Evolutionary conservation across 768 basidiomycete genomes (phyloP).

Genomic region (Lactifluus pinguis): DNA sequence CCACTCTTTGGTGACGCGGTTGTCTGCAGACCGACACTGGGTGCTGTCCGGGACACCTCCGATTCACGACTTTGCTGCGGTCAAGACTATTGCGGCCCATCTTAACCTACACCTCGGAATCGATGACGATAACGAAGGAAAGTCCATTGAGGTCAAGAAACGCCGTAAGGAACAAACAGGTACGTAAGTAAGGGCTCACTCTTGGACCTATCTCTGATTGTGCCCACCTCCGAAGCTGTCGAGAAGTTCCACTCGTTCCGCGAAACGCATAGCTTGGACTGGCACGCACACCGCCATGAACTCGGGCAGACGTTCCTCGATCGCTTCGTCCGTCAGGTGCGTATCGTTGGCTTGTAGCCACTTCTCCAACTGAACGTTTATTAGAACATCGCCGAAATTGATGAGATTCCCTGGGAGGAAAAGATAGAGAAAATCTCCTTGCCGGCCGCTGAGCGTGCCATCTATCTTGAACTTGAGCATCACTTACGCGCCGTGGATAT

Average conservation of each 20-base stretch:
- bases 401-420: conserved; percentile 78
- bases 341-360: conserved; percentile 17
- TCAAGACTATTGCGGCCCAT: conserved; percentile 88
- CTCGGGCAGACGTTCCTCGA: conserved; percentile 78
- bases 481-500: conserved; percentile 87
- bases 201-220: not conserved
- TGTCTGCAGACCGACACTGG: conserved; percentile 80
- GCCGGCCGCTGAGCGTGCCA: conserved; percentile 88
- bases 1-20: conserved; percentile 65
- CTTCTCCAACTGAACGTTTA: not conserved
- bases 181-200: conserved; percentile 26
- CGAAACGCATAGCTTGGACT: conserved; percentile 83
- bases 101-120: conserved; percentile 86
- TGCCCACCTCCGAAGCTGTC: conserved; percentile 40
- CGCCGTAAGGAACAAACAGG: conserved; percentile 79
- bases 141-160: conserved; percentile 67
- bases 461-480: conserved; percentile 92
- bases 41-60: conserved; percentile 96
- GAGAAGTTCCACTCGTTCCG: conserved; percentile 96
- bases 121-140: conserved; percentile 79
- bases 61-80: conserved; percentile 78
- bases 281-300: conserved; percentile 82
- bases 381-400: conserved; percentile 93
- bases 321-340: conserved; percentile 76
- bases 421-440: conserved; percentile 58